Evolutionary conservation across 169 alveolate species (phyloP), one percentile per base, ranked within the genome.

Genomic region (Pseudocohnilembus persalinus): DNA sequence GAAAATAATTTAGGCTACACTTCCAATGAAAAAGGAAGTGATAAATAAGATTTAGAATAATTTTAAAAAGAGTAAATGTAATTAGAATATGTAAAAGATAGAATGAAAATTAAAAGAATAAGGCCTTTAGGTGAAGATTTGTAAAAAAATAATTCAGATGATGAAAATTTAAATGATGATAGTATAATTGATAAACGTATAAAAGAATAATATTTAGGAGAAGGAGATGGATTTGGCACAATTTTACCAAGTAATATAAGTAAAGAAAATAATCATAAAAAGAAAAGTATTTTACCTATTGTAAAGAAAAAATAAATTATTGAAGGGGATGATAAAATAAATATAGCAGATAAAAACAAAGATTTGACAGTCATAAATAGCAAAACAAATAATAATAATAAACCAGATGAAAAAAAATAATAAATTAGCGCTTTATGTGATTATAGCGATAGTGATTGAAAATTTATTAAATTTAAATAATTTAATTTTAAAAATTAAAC

Each of bases 51-150:
- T n/a, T n/a, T n/a, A n/a, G n/a, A n/a, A n/a, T n/a, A n/a, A n/a
- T n/a, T n/a, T n/a, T n/a, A n/a, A n/a, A n/a, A n/a, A 75, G 15
- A 20, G 32, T 74, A 74, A 31, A 81, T 34, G 26, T 49, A 30
- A 33, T 81, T 73, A 65, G 73, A 73, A 24, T 76, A 82, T 74
- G 33, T 76, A n/a, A 73, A 81, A 85, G 77, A 49, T 49, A 49
- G 20, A 20, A 11, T 49, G 68, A 49, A 49, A 11, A 20, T 49
- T 49, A 49, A 49, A 49, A 49, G 68, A 49, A 11, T 49, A 20
- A 49, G 68, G 20, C 4, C 26, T 11, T 4, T 11, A 11, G 68
- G 20, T 49, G 68, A 49, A 11, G 68, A 11, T 49, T n/a, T n/a
- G n/a, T n/a, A n/a, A n/a, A n/a, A n/a, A n/a, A n/a, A n/a, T n/a